These are phyloP conservation scores for Athelia psychrophila DNA, from an alignment of 1,284 basidiomycete species.

Conservation along the genomic window DNA sequence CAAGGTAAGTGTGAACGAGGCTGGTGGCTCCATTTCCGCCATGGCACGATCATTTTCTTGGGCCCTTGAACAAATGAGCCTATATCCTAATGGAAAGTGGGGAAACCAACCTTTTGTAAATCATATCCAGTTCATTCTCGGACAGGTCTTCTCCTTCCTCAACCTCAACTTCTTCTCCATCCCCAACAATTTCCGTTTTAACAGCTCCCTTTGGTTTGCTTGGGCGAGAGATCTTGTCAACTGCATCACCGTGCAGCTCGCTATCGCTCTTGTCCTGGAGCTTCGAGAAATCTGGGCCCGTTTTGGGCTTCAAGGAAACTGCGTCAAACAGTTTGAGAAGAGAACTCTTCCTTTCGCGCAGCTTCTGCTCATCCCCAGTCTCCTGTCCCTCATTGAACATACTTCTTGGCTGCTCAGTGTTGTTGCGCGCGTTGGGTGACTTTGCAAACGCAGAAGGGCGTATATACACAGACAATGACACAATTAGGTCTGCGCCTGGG, in stretches of 20 bases:
- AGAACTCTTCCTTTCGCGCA: slow-evolving; percentile 78
- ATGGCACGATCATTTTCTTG: slow-evolving; percentile 78
- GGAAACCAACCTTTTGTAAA: slow-evolving; percentile 74
- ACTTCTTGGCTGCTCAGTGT: slow-evolving; percentile 6
- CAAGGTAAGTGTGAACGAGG: slow-evolving; percentile 77
- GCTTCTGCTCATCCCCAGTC: slow-evolving; percentile 65
- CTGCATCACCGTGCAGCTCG: slow-evolving; percentile 37
- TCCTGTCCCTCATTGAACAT: slow-evolving; percentile 74
- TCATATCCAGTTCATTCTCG: slow-evolving; percentile 75
- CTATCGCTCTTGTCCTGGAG: slow-evolving; percentile 31
- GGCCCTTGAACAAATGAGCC: slow-evolving; percentile 52
- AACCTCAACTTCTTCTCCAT: slow-evolving; percentile 67
- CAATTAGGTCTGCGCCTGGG: slow-evolving; percentile 67
- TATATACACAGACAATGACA: slow-evolving; percentile 69
- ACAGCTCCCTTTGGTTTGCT: slow-evolving; percentile 27
- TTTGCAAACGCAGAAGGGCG: slow-evolving; percentile 59
- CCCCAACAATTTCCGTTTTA: slow-evolving; percentile 57
- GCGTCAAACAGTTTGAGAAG: slow-evolving; percentile 64
- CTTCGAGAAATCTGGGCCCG: slow-evolving; percentile 30
- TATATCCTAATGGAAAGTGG: background rate
- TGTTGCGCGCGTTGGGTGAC: slow-evolving; percentile 31
- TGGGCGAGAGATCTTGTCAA: slow-evolving; percentile 33
- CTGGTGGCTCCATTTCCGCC: slow-evolving; percentile 79
- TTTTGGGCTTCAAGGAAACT: slow-evolving; percentile 55
- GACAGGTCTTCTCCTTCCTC: slow-evolving; percentile 79